Base-by-base conservation (phyloP, 2,329 filamentous ascomycete species). In the Arthrobotrys iridis region DNA sequence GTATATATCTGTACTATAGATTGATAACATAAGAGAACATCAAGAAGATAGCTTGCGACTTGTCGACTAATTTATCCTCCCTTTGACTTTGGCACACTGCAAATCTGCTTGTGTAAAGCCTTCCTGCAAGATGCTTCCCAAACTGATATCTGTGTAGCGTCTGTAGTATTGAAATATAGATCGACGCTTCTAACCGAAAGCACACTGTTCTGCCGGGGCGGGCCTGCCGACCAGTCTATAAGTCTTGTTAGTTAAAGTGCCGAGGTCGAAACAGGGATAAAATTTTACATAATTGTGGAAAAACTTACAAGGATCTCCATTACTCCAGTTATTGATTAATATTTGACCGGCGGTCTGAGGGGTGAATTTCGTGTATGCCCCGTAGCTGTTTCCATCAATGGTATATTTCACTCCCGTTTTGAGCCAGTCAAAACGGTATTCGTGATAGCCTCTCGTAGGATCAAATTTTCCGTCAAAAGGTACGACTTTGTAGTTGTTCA, bases 261-360 rank as follows among this genome's bases (percentile, higher is more conserved):
- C 10, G 11, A 11, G 1, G 26, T 45, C 22, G 35, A 35, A 1
- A 55, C 20, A 30, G 6, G n/a, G 20, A 60, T 3, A 7, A 33
- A 41, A 43, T n/a, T n/a, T n/a, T n/a, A n/a, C n/a, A n/a, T n/a
- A 11, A 24, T 40, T 37, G 13, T 8, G 18, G 4, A 6, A 2
- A 11, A 15, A 55, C 65, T 48, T 71, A 76, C 72, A 70, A 13
- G 26, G 30, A 26, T 76, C 43, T 7, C 72, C 72, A 30, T 76
- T 76, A 26, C 65, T 76, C 72, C 72, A 76, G 45, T 76, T 76
- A 43, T 76, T 76, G 4, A 76, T 60, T 3, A 76, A 13, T 20
- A 76, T 48, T 10, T 28, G 18, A 1, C 72, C 72, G 4, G 62
- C 35, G 2, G 20, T 18, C 5, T 52, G 15, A 1, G 72, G 65